Base-by-base conservation (phyloP, 805 yeast species). In the Dipodascus geniculatus region DNA sequence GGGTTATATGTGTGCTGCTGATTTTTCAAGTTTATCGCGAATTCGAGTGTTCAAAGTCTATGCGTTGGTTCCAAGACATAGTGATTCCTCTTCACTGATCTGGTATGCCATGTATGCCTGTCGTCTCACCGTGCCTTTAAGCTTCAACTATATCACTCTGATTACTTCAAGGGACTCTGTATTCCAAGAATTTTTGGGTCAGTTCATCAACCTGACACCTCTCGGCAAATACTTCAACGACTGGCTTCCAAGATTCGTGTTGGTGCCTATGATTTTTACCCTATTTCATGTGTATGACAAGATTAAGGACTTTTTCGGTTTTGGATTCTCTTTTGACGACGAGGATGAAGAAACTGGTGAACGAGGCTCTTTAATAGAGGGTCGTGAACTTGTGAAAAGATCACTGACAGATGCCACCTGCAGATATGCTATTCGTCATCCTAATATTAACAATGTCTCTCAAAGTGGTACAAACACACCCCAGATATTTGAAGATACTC, bases 31-130 rank as follows among this genome's bases (percentile, higher is more conserved):
- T 22, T 72, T 87, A 51, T 78, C 90, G 2, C 75, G 78, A 49
- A 74, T 87, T 55, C 80, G 82, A 56, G 70, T 87, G 3, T 87
- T 87, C 73, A 83, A 84, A 63, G 75, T 84, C 65, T 87, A 86
- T 64, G 89, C 85, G 56, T 73, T 87, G 55, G 88, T 85, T 14
- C 80, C 83, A 19, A 76, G 75, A 57, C 76, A 81, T 52, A 82
- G 91, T 0, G 91, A 84, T 63, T 83, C 87, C 0, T 84, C 86
- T 0, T 81, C 87, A 16, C 76, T 85, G 22, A 74, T 87, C 33
- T 87, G 87, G 64, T 87, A 85, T 65, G 80, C 89, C 20, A 83
- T 85, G 61, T 87, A 87, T 61, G 81, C 87, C 19, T 84, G 90
- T 51, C 80, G 96, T 57, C 71, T 87, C 64, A 85, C 95, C 0